These are phyloP conservation scores for Moricandia moricandioides DNA, from an alignment of 345 rosid species.

Conservation along the genomic window DNA sequence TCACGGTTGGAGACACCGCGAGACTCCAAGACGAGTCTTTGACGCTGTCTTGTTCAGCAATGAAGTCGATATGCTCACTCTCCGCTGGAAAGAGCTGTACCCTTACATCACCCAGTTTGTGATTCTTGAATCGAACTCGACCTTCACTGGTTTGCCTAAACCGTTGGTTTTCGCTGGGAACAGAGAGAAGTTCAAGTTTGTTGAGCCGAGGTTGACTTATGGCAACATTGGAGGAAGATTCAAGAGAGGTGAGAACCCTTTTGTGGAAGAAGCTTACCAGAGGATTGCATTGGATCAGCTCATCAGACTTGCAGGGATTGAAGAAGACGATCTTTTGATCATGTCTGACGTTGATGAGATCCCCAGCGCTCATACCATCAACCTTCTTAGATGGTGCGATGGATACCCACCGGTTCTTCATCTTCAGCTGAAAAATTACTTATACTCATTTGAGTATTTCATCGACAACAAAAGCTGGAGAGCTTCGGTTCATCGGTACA, in stretches of 20 bases:
- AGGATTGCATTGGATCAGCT: slow-evolving; percentile 83
- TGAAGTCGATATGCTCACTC: slow-evolving; percentile 70
- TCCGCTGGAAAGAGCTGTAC: slow-evolving; percentile 86
- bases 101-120: slow-evolving; percentile 84
- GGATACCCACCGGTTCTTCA: slow-evolving; percentile 77
- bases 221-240: slow-evolving; percentile 84
- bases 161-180: slow-evolving; percentile 57
- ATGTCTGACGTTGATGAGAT: slow-evolving; percentile 99
- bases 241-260: slow-evolving; percentile 81
- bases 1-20: slow-evolving; percentile 85
- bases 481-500: slow-evolving; percentile 74
- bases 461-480: slow-evolving; percentile 87
- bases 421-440: slow-evolving; percentile 76
- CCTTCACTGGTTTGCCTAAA: slow-evolving; percentile 74
- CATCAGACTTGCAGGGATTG: slow-evolving; percentile 75
- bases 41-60: slow-evolving; percentile 88
- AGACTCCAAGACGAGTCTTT: slow-evolving; percentile 76
- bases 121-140: slow-evolving; percentile 87
- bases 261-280: slow-evolving; percentile 91
- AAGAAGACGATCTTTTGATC: slow-evolving; percentile 87
- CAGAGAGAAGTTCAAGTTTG: slow-evolving; percentile 56
- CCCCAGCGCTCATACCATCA: slow-evolving; percentile 87
- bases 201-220: slow-evolving; percentile 73
- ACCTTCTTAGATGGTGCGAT: slow-evolving; percentile 90
- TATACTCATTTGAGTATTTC: slow-evolving; percentile 78